Base-by-base conservation (phyloP, 2,329 filamentous ascomycete genomes). In the Penicillium paneum region DNA sequence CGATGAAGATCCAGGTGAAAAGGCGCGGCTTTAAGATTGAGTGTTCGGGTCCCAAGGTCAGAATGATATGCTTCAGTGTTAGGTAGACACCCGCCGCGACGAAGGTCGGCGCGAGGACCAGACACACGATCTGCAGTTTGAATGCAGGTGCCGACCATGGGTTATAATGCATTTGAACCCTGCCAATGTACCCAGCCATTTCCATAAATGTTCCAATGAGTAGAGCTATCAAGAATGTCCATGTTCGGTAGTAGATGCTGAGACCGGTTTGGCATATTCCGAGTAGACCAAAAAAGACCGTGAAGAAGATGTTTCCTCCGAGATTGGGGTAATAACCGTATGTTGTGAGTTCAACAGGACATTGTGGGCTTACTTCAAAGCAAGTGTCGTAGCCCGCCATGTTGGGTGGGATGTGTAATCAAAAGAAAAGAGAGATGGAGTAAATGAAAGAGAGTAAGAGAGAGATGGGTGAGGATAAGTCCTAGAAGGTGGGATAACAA, bases 1-100 rank as follows among this genome's bases (percentile, higher is more conserved):
- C 64, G 59, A 86, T 81, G 70, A 86, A 86, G 56, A 85, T 78
- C 67, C 79, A 79, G 11, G 83, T 83, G 66, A 84, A 85, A 49
- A 77, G 72, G 6, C 71, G 68, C 7, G 80, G 77, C 38, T 72
- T 74, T 49, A 82, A 71, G 26, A 74, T 72, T 21, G 78, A 80
- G 56, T 78, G 70, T 46, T 78, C 67, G 2, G 73, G 67, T 6
- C 83, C 83, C 50, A 84, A 81, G 45, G 76, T 75, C n/a, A 81
- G 66, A 52, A 84, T 79, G 57, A 85, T 76, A 48, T 83, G 80
- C 35, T 82, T 81, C 12, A 85, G 74, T 5, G 77, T 79, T 29
- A 85, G 66, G 70, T 83, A 84, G 62, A 84, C 79, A 52, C 75
- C 78, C 3, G 78, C 83, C 7, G 78, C 78, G 51, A 80, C 67